These are phyloP conservation scores for Phallus indusiatus DNA, from an alignment of 768 basidiomycete species.

Conservation along the genomic window DNA sequence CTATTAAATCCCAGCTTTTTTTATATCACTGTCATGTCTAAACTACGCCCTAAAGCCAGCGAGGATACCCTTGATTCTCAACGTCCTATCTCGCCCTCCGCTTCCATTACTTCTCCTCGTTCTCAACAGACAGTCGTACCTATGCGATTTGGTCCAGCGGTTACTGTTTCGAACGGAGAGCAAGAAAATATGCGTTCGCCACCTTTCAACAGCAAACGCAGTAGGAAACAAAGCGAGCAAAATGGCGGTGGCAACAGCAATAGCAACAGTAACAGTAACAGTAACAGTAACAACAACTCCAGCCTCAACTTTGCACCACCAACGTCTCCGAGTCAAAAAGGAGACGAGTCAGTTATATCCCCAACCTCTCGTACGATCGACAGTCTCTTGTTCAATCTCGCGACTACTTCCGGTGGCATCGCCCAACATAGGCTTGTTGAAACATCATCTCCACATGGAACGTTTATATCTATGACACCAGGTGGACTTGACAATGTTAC, in stretches of 20 bases:
- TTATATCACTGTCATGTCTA: background rate
- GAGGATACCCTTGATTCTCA: background rate
- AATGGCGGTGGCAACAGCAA: too few species aligned
- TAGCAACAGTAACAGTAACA: too few species aligned
- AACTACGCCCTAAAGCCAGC: background rate
- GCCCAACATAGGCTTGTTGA: background rate
- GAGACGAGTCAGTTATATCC: background rate
- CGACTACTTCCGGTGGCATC: background rate
- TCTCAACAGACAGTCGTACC: conserved; percentile 1
- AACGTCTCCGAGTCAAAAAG: background rate
- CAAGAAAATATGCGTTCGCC: background rate
- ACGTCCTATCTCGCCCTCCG: background rate
- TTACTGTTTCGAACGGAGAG: background rate
- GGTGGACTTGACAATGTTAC: background rate
- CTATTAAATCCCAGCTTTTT: background rate
- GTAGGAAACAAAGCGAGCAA: background rate
- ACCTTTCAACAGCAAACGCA: background rate
- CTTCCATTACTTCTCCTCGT: conserved; percentile 3
- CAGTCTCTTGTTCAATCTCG: background rate
- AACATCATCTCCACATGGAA: background rate
- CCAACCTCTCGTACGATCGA: background rate
- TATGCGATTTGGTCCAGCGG: background rate
- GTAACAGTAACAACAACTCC: too few species aligned
- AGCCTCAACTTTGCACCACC: background rate
- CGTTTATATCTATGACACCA: background rate